Evolutionary conservation across 1,284 basidiomycete species (phyloP).

Genomic region (Puccinia horiana): DNA sequence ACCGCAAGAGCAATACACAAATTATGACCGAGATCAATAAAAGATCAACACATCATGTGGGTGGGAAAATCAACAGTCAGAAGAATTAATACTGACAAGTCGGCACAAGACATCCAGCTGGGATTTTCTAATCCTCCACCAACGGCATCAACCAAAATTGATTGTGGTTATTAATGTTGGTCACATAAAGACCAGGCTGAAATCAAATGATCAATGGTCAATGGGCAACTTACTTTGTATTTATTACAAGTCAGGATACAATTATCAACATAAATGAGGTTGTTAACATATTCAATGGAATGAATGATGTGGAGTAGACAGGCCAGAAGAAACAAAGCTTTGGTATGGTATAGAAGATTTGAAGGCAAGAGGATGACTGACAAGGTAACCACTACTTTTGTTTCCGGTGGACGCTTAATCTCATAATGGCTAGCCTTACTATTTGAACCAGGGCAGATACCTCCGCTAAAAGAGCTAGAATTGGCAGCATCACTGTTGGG

Average conservation of each 20-base stretch:
- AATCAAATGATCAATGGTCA: background rate
- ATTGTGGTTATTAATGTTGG: background rate
- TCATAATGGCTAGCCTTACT: slow-evolving; percentile 43
- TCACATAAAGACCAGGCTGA: background rate
- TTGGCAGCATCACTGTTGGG: slow-evolving; percentile 60
- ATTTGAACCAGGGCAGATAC: background rate
- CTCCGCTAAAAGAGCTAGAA: slow-evolving; percentile 15
- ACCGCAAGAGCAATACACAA: background rate
- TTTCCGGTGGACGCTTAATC: slow-evolving; percentile 45
- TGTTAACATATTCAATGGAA: background rate
- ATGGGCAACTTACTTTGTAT: slow-evolving; percentile 33
- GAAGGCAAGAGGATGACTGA: slow-evolving; percentile 3
- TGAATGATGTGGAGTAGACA: background rate
- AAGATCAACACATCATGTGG: slow-evolving; percentile 1
- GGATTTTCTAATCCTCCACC: slow-evolving; percentile 48
- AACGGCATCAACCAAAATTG: slow-evolving; percentile 49
- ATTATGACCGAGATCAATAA: background rate
- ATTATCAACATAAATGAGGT: slow-evolving; percentile 1
- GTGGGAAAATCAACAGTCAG: background rate
- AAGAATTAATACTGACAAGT: slow-evolving; percentile 25
- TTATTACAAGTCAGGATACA: slow-evolving; percentile 50
- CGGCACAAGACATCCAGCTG: slow-evolving; percentile 49
- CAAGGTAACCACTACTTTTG: slow-evolving; percentile 50
- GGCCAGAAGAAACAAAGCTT: background rate
- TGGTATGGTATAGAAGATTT: background rate